These are phyloP conservation scores for maize (Zea mays) DNA, from an alignment of 176 grass and related monocot genomes.

Conservation along the genomic window Zm-B73-REFERENCE-NAM-5.0 NC_050104.1:75811001-75811500, in stretches of 20 bases:
- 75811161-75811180: slow-evolving; percentile 10
- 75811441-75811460: no score
- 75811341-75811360: not conserved
- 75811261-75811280: slow-evolving; percentile 5
- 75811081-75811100: slow-evolving; percentile 3
- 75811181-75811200: not conserved
- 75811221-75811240: slow-evolving; percentile 1
- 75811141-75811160: not conserved
- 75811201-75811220: not conserved
- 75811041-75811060: slow-evolving; percentile 59
- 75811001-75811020: slow-evolving; percentile 58
- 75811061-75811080: slow-evolving; percentile 41
- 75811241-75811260: slow-evolving; percentile 18
- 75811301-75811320: slow-evolving; percentile 1
- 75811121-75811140: slow-evolving; percentile 29
- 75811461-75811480: no score
- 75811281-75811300: not conserved
- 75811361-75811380: not conserved
- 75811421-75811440: no score
- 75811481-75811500: no score
- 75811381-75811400: no score
- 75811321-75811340: not conserved
- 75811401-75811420: no score
- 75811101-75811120: slow-evolving; percentile 24
- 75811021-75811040: slow-evolving; percentile 55